These are phyloP conservation scores for Gossypium stocksii DNA, from an alignment of 345 rosid genomes.

Conservation along the genomic window DNA sequence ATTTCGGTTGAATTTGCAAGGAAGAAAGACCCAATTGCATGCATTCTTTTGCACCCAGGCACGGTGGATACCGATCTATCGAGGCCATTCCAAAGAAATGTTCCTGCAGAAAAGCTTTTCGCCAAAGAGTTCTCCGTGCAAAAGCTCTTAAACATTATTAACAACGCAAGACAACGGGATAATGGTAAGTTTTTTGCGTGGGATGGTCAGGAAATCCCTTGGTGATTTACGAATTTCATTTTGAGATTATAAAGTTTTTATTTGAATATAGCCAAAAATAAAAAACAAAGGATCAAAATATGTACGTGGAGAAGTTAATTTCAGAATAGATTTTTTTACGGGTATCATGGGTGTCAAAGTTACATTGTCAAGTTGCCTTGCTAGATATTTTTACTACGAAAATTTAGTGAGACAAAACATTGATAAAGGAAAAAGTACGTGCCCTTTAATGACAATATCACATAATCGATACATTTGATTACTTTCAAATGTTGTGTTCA, in stretches of 20 bases:
- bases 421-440: no score
- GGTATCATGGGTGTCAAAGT: no score
- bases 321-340: no score
- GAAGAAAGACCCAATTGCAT: constrained; percentile 68
- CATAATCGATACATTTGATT: no score
- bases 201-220: constrained; percentile 92
- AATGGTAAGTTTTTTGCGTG: constrained; percentile 93
- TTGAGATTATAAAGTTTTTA: not conserved
- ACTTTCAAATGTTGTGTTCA: no score
- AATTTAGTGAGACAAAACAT: no score
- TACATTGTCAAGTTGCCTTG: no score
- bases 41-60: constrained; percentile 91
- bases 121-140: constrained; percentile 73
- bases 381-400: no score
- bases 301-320: no score
- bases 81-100: constrained; percentile 73
- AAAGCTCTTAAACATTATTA: constrained; percentile 64
- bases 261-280: no score
- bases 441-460: no score
- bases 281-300: no score
- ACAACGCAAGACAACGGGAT: constrained; percentile 50
- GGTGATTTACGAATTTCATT: constrained; percentile 35
- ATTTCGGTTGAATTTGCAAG: constrained; percentile 66
- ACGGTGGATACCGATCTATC: constrained; percentile 96
- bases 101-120: constrained; percentile 78